Evolutionary conservation across 345 rosid genomes (phyloP), one percentile per base, ranked within the genome.

Genomic region (Acer yangbiense): DNA sequence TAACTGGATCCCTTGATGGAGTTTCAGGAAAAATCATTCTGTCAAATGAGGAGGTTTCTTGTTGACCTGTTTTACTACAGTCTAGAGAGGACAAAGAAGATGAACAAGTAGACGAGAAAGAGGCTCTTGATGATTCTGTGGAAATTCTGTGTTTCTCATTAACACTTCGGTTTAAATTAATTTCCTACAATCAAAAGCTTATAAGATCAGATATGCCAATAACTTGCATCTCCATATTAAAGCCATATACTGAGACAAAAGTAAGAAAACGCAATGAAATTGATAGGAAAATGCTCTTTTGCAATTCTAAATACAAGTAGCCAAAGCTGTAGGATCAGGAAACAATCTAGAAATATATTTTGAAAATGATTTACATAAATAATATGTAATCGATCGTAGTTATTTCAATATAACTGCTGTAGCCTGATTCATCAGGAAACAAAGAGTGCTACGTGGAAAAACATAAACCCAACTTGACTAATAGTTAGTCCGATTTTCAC

Each of bases 61-160:
- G 90, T 71, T 81, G 94, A 76, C 84, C 79, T 78, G 87, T 72
- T 86, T 76, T 86, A 75, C 83, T 82, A 72, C 83, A 86, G 60
- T 95, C 99, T 77, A 86, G 39, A 25, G 98, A 93, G 8, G 94
- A 92, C 44, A 82, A 68, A 35, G 98, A 90, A 77, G 98, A 93
- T 32, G 99, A 93, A 65, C 97, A 93, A 4, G 99, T 88, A 6
- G 99, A 93, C 13, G 99, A 91, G 74, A 90, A 87, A 68, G 99
- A 95, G 70, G 88, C 86, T 75, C 97, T 86, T 23, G 98, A 91
- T 55, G 94, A 91, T 83, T 95, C 97, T 0, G 89, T 90, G 17
- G 98, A 95, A 78, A 82, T 65, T 82, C 93, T 88, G 58, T 87
- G 94, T 81, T 88, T 95, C 82, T 93, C 98, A 50, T 74, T 88